Percentiles rank a stretch among this genome's conserved stretches.
These are phyloP conservation scores for Auriscalpium orientale DNA, from an alignment of 768 basidiomycete genomes.

Conservation along the genomic window DNA sequence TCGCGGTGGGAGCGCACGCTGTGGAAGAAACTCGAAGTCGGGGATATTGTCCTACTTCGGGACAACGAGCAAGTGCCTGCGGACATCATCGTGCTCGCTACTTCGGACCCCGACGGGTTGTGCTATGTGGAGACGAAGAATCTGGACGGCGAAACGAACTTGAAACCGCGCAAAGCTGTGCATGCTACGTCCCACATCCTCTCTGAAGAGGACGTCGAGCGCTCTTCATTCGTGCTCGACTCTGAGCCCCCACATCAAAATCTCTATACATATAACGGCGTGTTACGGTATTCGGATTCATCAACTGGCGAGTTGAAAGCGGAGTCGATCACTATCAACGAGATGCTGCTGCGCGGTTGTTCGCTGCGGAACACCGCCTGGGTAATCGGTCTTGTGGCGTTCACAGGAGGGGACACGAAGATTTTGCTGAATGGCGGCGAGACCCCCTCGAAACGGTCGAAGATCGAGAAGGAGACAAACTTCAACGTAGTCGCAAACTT, in stretches of 20 bases:
- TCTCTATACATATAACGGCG: conserved; percentile 83
- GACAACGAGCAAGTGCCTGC: conserved; percentile 97
- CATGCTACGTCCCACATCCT: conserved; percentile 67
- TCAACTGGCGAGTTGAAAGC: conserved; percentile 43
- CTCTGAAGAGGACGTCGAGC: conserved; percentile 87
- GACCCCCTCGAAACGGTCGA: conserved; percentile 93
- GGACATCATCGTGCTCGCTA: conserved; percentile 87
- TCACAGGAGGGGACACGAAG: conserved; percentile 89
- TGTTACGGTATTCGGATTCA: conserved; percentile 65
- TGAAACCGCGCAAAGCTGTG: conserved; percentile 78
- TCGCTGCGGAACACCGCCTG: conserved; percentile 84
- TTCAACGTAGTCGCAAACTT: conserved; percentile 98
- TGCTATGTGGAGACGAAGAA: conserved; percentile 99
- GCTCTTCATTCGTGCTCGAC: conserved; percentile 80
- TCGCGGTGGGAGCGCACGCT: conserved; percentile 91
- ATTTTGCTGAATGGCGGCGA: conserved; percentile 89
- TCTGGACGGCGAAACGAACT: conserved; percentile 93
- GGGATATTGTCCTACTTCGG: conserved; percentile 84
- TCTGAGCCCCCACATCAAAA: conserved; percentile 93
- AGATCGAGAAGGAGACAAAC: conserved; percentile 97
- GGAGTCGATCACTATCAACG: conserved; percentile 82
- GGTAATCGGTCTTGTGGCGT: conserved; percentile 91
- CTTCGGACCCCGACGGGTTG: conserved; percentile 84
- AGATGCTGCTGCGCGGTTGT: conserved; percentile 87
- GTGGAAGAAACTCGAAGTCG: conserved; percentile 98